phyloP scores from a whole-genome alignment of 768 basidiomycete genomes.

The Asterophora lycoperdoides region DNA sequence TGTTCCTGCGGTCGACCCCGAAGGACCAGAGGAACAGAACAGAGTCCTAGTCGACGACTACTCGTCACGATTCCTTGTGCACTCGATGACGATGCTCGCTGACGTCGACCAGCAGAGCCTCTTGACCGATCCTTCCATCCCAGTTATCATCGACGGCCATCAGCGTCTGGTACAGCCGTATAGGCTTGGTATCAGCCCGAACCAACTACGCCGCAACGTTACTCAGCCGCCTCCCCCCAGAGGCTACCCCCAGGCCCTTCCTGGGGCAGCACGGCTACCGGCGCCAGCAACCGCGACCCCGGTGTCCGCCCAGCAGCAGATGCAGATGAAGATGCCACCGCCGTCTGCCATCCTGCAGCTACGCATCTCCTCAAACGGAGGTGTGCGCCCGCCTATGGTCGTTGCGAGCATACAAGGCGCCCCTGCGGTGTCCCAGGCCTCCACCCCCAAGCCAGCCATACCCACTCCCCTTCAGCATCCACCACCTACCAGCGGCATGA shows the following conservation, averaged over 20 bases:
- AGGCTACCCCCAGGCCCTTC: slow-evolving; percentile 10
- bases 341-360: slow-evolving; percentile 51
- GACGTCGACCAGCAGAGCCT: slow-evolving; percentile 52
- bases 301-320: slow-evolving; percentile 56
- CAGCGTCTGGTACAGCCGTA: slow-evolving; percentile 49
- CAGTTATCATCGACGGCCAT: slow-evolving; percentile 46
- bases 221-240: slow-evolving; percentile 17
- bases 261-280: slow-evolving; percentile 6
- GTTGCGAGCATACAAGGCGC: slow-evolving; percentile 23
- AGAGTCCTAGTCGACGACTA: slow-evolving; percentile 71
- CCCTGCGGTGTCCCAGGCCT: slow-evolving; percentile 17
- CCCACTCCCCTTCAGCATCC: slow-evolving; percentile 34
- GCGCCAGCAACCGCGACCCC: slow-evolving; percentile 40
- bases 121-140: slow-evolving; percentile 47
- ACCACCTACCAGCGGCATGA: slow-evolving; percentile 34
- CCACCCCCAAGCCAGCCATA: slow-evolving; percentile 26
- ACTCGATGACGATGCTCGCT: slow-evolving; percentile 51
- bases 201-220: slow-evolving; percentile 29
- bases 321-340: slow-evolving; percentile 61
- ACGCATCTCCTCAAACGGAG: slow-evolving; percentile 58
- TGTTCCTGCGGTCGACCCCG: slow-evolving; percentile 46
- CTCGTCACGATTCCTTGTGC: slow-evolving; percentile 52
- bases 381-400: slow-evolving; percentile 44
- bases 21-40: slow-evolving; percentile 65
- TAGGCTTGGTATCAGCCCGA: slow-evolving; percentile 36